These are phyloP conservation scores for Lasiosphaeria hispida DNA, from an alignment of 495 filamentous ascomycete species.

Conservation along the genomic window DNA sequence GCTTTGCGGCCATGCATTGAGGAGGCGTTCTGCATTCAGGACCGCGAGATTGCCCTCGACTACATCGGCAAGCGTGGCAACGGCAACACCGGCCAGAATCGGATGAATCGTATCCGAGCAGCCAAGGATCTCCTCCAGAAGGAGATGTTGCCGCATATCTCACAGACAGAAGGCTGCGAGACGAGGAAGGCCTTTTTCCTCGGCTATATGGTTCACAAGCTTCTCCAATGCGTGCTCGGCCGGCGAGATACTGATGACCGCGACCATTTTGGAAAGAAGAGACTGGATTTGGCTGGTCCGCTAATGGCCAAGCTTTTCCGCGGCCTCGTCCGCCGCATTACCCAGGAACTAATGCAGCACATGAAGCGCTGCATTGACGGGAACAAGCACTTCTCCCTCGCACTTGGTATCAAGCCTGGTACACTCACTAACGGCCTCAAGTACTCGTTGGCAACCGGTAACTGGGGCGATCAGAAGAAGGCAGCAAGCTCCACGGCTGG, in stretches of 20 bases:
- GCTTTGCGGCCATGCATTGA: slow-evolving; percentile 95
- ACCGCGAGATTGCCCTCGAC: slow-evolving; percentile 91
- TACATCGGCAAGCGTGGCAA: slow-evolving; percentile 88
- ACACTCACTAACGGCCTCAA: slow-evolving; percentile 91
- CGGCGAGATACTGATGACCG: slow-evolving; percentile 91
- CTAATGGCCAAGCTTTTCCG: slow-evolving; percentile 92
- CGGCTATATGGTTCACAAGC: slow-evolving; percentile 95
- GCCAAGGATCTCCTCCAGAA: slow-evolving; percentile 94
- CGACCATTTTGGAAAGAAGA: slow-evolving; percentile 99
- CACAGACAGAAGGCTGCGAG: slow-evolving; percentile 92
- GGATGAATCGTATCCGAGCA: slow-evolving; percentile 84
- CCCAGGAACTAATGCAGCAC: slow-evolving; percentile 83
- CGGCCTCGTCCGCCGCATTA: slow-evolving; percentile 78
- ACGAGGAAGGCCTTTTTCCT: slow-evolving; percentile 97
- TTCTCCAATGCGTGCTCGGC: slow-evolving; percentile 87
- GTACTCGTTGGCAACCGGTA: slow-evolving; percentile 96
- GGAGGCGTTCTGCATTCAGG: slow-evolving; percentile 93
- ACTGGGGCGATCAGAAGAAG: slow-evolving; percentile 99
- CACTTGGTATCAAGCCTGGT: slow-evolving; percentile 83
- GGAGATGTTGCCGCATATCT: slow-evolving; percentile 94
- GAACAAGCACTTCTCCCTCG: slow-evolving; percentile 81
- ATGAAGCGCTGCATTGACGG: slow-evolving; percentile 88
- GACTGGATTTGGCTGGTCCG: slow-evolving; percentile 91
- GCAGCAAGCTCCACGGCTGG: slow-evolving; percentile 89
- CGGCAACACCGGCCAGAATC: slow-evolving; percentile 62